Conservation (phyloP, 2,329 filamentous ascomycete species). For the Ilyonectria sp. region DNA sequence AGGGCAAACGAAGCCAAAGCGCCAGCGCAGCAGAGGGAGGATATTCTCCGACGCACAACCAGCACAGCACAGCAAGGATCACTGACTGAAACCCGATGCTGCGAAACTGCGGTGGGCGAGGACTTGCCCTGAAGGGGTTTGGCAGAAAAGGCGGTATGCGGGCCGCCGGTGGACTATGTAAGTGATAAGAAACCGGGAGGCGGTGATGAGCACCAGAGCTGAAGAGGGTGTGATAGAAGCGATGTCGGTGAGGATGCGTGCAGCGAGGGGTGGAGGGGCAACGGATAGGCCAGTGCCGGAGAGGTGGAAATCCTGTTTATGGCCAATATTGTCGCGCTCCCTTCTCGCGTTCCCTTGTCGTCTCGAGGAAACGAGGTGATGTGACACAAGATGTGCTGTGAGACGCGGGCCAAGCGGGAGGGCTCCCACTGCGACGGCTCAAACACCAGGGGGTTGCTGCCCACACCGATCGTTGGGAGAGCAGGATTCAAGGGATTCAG, state of each 20-base stretch:
- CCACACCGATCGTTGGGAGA: neutral
- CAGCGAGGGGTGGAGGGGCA: neutral
- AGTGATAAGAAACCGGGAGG: constrained; percentile 1
- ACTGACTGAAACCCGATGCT: constrained; percentile 34
- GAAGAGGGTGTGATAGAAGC: constrained; percentile 9
- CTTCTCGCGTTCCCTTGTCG: neutral
- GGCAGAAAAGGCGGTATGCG: constrained; percentile 29
- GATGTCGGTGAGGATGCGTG: constrained; percentile 15
- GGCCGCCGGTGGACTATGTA: constrained; percentile 7
- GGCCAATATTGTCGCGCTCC: too few species aligned
- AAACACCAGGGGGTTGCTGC: neutral
- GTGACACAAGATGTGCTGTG: neutral
- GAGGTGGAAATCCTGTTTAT: neutral
- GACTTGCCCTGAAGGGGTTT: neutral
- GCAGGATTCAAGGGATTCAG: too few species aligned
- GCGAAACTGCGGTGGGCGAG: constrained; percentile 9
- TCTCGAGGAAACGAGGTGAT: neutral
- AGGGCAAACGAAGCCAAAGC: constrained; percentile 13
- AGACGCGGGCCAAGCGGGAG: neutral
- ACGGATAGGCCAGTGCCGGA: neutral
- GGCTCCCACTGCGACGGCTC: neutral
- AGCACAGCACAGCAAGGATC: constrained; percentile 29
- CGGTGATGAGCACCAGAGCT: constrained; percentile 8
- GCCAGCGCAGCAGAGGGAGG: constrained; percentile 24
- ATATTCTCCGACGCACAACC: constrained; percentile 33